A percentile compares a stretch with the other conserved stretches of the same genome.
Evolutionary conservation across 768 basidiomycete species (phyloP).

Genomic region (Tubosaeta sp.): DNA sequence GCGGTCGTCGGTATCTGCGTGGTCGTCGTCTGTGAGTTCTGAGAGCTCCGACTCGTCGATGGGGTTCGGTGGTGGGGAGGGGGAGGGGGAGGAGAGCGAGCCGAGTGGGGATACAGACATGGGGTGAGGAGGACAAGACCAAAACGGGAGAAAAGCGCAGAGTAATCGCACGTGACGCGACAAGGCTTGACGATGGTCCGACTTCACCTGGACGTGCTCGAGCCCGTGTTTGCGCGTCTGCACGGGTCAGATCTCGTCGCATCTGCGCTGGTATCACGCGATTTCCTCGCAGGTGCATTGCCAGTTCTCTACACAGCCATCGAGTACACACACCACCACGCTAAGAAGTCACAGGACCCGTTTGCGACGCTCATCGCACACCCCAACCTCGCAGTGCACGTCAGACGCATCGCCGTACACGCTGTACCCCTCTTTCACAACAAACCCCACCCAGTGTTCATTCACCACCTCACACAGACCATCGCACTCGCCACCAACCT

Average conservation of each 20-base stretch:
- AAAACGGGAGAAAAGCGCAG: constrained; percentile 7
- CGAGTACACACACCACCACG: constrained; percentile 50
- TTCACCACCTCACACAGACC: constrained; percentile 48
- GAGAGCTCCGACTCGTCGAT: constrained; percentile 69
- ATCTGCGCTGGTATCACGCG: constrained; percentile 58
- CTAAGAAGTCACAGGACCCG: constrained; percentile 49
- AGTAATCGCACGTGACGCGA: constrained; percentile 28
- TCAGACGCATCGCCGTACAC: constrained; percentile 56
- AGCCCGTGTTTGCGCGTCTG: constrained; percentile 58
- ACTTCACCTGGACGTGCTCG: constrained; percentile 59
- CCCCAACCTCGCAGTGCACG: constrained; percentile 51
- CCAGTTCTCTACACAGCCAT: constrained; percentile 60
- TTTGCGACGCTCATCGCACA: constrained; percentile 56
- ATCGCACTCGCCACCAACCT: constrained; percentile 51
- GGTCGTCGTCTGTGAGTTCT: constrained; percentile 79
- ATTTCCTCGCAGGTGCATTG: constrained; percentile 60
- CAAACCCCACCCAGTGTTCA: constrained; percentile 42
- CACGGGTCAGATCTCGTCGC: constrained; percentile 51
- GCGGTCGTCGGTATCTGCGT: constrained; percentile 37
- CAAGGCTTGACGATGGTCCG: constrained; percentile 42
- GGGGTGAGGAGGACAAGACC: not conserved
- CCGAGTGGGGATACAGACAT: constrained; percentile 40
- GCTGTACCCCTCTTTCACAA: constrained; percentile 40
- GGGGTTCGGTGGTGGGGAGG: constrained; percentile 45
- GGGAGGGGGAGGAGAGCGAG: constrained; percentile 68